These are phyloP conservation scores for Stereum hirsutum DNA, from an alignment of 1,284 basidiomycete species.

Conservation along the genomic window DNA sequence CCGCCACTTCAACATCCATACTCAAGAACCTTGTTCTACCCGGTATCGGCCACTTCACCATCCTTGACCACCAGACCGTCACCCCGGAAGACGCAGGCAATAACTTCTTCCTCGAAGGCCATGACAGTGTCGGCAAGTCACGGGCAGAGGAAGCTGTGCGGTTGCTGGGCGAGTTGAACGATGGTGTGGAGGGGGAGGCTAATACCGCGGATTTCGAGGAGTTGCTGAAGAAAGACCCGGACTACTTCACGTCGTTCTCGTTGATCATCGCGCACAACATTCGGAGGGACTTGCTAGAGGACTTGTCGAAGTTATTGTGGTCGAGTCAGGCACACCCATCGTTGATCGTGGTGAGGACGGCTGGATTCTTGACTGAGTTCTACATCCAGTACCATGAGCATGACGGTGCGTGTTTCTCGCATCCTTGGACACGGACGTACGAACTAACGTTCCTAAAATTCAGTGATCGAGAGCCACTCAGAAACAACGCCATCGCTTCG, in stretches of 20 bases:
- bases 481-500: slow-evolving; percentile 79
- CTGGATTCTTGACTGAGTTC: slow-evolving; percentile 86
- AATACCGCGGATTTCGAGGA: slow-evolving; percentile 48
- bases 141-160: slow-evolving; percentile 77
- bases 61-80: slow-evolving; percentile 19
- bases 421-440: not conserved
- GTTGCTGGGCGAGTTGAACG: slow-evolving; percentile 82
- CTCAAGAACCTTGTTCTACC: slow-evolving; percentile 25
- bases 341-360: slow-evolving; percentile 70
- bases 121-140: slow-evolving; percentile 67
- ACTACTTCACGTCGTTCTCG: slow-evolving; percentile 51
- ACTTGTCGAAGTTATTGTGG: slow-evolving; percentile 66
- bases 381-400: slow-evolving; percentile 84
- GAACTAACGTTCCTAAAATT: slow-evolving; percentile 1
- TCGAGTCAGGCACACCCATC: slow-evolving; percentile 45
- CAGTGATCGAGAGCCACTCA: slow-evolving; percentile 91
- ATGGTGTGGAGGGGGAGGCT: slow-evolving; percentile 70
- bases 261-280: slow-evolving; percentile 85
- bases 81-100: slow-evolving; percentile 74
- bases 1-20: slow-evolving; percentile 75
- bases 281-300: slow-evolving; percentile 41
- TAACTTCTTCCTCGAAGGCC: slow-evolving; percentile 90
- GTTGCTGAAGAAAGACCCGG: slow-evolving; percentile 40
- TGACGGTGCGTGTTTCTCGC: slow-evolving; percentile 44
- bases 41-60: slow-evolving; percentile 27